phyloP scores from a whole-genome alignment of 1,284 basidiomycete genomes.

The Trichosporon sp. region DNA sequence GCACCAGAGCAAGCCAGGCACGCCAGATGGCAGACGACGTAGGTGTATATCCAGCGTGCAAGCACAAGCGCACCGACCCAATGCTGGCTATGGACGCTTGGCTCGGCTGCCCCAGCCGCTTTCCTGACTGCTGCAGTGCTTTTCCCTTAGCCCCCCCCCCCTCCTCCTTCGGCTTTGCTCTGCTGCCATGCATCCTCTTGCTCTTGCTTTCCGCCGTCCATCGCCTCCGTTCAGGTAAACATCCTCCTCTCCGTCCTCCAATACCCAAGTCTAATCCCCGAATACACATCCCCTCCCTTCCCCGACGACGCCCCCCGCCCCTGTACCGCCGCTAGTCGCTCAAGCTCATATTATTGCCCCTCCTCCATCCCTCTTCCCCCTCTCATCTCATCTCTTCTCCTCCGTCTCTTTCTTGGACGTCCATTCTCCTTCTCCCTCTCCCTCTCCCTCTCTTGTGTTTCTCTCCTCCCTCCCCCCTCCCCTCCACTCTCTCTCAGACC shows the following conservation, averaged over 20 bases:
- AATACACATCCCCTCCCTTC: background rate
- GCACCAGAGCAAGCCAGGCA: background rate
- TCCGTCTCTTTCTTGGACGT: background rate
- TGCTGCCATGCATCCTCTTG: no score
- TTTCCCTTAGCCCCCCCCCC: no score
- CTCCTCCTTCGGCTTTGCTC: no score
- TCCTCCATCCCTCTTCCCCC: background rate
- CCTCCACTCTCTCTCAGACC: background rate
- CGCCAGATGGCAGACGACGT: background rate
- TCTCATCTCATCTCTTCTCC: background rate
- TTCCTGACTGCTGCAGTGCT: no score
- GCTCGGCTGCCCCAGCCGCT: background rate
- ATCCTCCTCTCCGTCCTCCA: background rate
- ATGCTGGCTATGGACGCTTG: background rate
- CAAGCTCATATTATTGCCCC: background rate
- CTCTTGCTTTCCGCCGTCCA: background rate
- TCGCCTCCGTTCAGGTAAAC: background rate
- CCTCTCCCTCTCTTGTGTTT: background rate
- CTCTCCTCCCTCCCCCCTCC: background rate
- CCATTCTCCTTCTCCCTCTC: background rate
- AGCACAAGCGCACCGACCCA: no score
- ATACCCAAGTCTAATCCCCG: background rate
- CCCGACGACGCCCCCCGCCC: background rate
- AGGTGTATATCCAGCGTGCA: background rate
- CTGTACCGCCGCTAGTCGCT: background rate